phyloP scores from a whole-genome alignment of 169 alveolate species.

The Miamiensis avidus region DNA sequence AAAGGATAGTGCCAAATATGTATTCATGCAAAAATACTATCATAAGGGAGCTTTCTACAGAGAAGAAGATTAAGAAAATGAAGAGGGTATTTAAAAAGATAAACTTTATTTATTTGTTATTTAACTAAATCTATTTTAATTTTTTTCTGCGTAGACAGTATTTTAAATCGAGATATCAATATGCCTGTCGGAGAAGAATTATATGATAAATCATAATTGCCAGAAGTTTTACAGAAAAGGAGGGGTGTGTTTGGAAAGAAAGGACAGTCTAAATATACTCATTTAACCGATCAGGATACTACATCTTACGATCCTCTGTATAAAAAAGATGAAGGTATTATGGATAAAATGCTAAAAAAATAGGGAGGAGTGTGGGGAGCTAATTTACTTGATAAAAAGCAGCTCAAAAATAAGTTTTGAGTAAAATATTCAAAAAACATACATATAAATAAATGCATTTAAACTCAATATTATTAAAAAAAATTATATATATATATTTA shows the following conservation, averaged over 20 bases:
- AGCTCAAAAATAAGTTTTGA: neutral
- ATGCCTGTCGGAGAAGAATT: constrained; percentile 81
- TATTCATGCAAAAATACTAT: constrained; percentile 81
- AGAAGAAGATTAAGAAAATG: constrained; percentile 69
- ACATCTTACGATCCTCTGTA: constrained; percentile 41
- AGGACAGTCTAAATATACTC: constrained; percentile 37
- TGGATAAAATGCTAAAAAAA: constrained; percentile 24
- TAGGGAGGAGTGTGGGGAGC: constrained; percentile 29
- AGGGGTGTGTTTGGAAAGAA: constrained; percentile 43
- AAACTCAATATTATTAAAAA: neutral
- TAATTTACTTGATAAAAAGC: neutral
- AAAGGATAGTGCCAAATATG: constrained; percentile 61
- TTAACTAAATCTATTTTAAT: no score
- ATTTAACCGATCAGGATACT: constrained; percentile 42
- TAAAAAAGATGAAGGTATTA: constrained; percentile 28
- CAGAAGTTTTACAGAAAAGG: constrained; percentile 22
- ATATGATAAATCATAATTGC: constrained; percentile 52
- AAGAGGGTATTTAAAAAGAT: constrained; percentile 36
- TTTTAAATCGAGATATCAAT: constrained; percentile 79
- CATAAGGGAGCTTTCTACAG: constrained; percentile 80
- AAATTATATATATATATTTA: no score
- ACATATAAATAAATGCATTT: no score
- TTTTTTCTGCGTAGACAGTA: neutral
- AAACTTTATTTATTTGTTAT: neutral
- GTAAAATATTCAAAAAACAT: no score